Base-by-base conservation (phyloP, 129 eudicot genomes). In the Centella asiatica region DNA sequence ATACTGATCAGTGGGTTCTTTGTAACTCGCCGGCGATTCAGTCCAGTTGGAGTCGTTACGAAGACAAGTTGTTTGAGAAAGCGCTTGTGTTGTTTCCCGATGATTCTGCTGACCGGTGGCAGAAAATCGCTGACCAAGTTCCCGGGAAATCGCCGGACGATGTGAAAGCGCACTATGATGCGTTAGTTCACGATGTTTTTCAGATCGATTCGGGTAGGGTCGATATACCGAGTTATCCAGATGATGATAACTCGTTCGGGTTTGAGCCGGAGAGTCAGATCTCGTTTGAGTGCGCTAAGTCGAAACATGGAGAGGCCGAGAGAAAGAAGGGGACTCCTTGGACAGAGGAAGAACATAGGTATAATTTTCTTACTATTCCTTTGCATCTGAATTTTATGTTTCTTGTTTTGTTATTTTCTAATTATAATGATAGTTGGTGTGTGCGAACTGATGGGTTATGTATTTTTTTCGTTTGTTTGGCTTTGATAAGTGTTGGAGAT, bases 341-440 rank as follows among this genome's bases (percentile, higher is more conserved):
- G 97, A 83, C 97, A 0, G 97, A 90, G 54, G 95, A 90, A 17
- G 98, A 90, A 32, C 98, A 90, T 72, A 80, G 89, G 97, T 90
- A 57, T 33, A 2, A 13, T 13, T 52, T 19, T 45, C 22, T 49
- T 1, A 5, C 22, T 45, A 42, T 10, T 9, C 18, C 13, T 44
- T 2, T 45, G 20, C 6, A 6, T 17, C 4, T 15, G 0, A 0
- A 15, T 45, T 17, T 3, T 2, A 15, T 45, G 1, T 45, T 45
- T 15, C 10, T 45, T 45, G 5, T 3, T 1, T 2, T 13, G 22
- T 28, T 28, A 27, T 5, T 54, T 55, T 12, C 4, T 55, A 5
- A 27, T 28, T 14, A 6, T 26, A 12, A 1, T 0, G 31, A 25
- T 49, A 49, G 55, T 48, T 48, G n/a, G n/a, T n/a, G n/a, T n/a